These are phyloP conservation scores for Saccharomycopsis lassenensis DNA, from an alignment of 805 yeast genomes.

Conservation along the genomic window DNA sequence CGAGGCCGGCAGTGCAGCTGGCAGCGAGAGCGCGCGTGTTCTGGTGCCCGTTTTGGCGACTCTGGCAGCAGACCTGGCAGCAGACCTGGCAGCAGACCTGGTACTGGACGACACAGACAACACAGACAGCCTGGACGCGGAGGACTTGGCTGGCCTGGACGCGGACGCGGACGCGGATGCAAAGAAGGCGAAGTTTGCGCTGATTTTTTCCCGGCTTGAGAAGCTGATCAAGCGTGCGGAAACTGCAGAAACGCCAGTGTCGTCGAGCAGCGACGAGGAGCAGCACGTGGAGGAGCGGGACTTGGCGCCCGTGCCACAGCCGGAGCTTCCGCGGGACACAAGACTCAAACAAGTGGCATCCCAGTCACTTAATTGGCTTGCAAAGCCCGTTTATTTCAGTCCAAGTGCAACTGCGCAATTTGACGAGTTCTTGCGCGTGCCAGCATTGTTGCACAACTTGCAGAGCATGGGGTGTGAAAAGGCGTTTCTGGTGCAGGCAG, in stretches of 20 bases:
- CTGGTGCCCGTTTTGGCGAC: no score
- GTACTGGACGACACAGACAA: slow-evolving; percentile 19
- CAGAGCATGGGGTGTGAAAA: slow-evolving; percentile 31
- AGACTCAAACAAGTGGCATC: slow-evolving; percentile 23
- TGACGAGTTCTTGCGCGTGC: slow-evolving; percentile 21
- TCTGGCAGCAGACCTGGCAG: background rate
- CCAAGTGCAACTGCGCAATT: slow-evolving; percentile 40
- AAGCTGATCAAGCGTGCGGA: background rate
- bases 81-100: background rate
- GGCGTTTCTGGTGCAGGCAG: slow-evolving; percentile 73
- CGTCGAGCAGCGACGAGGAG: no score
- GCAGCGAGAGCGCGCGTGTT: no score
- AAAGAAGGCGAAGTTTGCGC: slow-evolving; percentile 4
- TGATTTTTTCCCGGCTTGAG: slow-evolving; percentile 8
- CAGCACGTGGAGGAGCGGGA: slow-evolving; percentile 25
- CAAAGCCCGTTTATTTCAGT: slow-evolving; percentile 46
- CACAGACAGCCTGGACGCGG: slow-evolving; percentile 15
- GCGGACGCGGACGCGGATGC: slow-evolving; percentile 8
- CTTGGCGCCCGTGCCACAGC: slow-evolving; percentile 79
- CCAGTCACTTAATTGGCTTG: slow-evolving; percentile 49
- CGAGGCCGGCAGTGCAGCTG: no score
- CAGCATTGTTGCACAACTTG: slow-evolving; percentile 31
- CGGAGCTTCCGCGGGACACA: slow-evolving; percentile 48
- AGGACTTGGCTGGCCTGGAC: slow-evolving; percentile 3
- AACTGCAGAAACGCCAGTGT: no score